Evolutionary conservation across 129 eudicot genomes (phyloP), one percentile per base, ranked within the genome.

Genomic region (Centella asiatica): DNA sequence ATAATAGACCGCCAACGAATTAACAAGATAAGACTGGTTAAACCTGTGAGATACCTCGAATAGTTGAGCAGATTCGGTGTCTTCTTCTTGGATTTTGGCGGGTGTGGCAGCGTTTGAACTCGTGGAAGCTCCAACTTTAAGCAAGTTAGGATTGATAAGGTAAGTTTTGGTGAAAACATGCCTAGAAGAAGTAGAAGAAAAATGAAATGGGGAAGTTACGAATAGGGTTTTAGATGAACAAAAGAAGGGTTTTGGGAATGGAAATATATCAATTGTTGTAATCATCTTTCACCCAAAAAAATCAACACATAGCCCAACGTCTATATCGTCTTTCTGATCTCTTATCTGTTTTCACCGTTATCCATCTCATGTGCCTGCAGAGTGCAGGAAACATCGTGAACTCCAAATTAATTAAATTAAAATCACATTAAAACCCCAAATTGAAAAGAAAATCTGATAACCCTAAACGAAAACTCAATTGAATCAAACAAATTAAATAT

Each of bases 1-100:
- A 24, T 26, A 33, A 58, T 22, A 58, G 29, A 1, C n/a, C n/a
- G n/a, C n/a, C n/a, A n/a, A n/a, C n/a, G n/a, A 8, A 8, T 31
- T 27, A 29, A 15, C 42, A 0, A 28, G 1, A 46, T 3, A 4
- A 24, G 11, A 1, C 17, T 15, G 36, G 6, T 52, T 31, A 37
- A 62, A 36, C 22, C 6, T 18, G 36, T 49, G 33, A 50, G 52
- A 14, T 29, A 80, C 85, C 85, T 75, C 76, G 40, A 80, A 80
- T 27, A 80, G 67, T 73, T 80, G 75, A 53, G 54, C 48, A 8
- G 81, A 71, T 34, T 75, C 81, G 42, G 81, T 44, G 65, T 68
- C 71, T 29, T 62, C 68, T 18, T 66, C 52, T 45, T 78, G 65
- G n/a, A 52, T 64, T 57, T 37, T 69, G 44, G 72, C 28, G 19